Evolutionary conservation across 2,329 filamentous ascomycete species (phyloP).

Genomic region (Aspergillus sp.): DNA sequence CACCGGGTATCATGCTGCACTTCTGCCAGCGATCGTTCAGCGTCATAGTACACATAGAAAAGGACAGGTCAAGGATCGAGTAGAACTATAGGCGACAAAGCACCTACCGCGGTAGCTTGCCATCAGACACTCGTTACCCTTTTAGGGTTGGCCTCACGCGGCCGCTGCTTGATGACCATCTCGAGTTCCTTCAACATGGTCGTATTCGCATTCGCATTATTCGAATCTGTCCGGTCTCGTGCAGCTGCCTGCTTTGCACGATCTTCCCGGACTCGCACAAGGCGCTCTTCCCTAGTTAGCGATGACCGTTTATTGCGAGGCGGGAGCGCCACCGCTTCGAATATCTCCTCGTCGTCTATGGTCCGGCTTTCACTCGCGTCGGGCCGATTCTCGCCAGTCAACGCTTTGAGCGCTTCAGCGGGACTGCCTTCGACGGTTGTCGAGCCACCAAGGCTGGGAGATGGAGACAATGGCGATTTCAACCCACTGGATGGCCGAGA

Average conservation of each 20-base stretch:
- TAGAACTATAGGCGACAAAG: not conserved
- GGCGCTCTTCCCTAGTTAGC: constrained; percentile 76
- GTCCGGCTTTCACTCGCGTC: constrained; percentile 21
- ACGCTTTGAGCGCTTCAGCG: constrained; percentile 62
- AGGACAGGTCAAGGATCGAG: not conserved
- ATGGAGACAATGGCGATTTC: constrained; percentile 35
- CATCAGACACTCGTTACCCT: constrained; percentile 37
- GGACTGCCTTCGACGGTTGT: constrained; percentile 49
- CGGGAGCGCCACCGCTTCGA: constrained; percentile 78
- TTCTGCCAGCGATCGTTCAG: constrained; percentile 8
- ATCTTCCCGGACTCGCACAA: constrained; percentile 80
- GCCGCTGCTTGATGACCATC: constrained; percentile 64
- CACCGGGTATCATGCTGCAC: constrained; percentile 25
- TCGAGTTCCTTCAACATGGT: constrained; percentile 91
- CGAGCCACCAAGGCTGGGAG: constrained; percentile 36
- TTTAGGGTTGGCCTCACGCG: constrained; percentile 31
- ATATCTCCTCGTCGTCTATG: constrained; percentile 62
- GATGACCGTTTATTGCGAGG: constrained; percentile 55
- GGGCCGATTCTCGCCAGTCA: constrained; percentile 59
- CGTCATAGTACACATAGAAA: constrained; percentile 5
- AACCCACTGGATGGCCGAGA: constrained; percentile 43
- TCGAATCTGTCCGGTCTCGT: constrained; percentile 65
- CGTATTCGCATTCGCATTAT: too few relatives aligned
- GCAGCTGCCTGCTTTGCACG: constrained; percentile 62
- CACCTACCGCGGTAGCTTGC: constrained; percentile 2